A percentile compares a stretch with the other conserved stretches of the same genome.
Evolutionary conservation across 768 basidiomycete genomes (phyloP).

Genomic region (Leucosporidium creatinivorum): DNA sequence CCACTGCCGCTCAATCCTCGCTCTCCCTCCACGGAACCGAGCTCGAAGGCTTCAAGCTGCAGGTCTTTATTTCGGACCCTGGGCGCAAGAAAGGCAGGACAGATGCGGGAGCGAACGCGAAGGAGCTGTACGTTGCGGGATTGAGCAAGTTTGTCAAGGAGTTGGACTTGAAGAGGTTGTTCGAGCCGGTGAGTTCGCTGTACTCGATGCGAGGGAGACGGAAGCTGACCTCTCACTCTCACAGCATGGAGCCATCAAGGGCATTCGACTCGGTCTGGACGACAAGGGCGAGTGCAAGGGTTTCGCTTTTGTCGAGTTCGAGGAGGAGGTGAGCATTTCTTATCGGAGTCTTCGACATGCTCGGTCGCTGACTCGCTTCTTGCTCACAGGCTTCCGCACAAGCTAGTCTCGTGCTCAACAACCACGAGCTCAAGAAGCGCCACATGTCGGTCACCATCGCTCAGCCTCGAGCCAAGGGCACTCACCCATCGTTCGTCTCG

Average conservation of each 20-base stretch:
- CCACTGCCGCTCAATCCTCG: conserved; percentile 61
- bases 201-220: background rate
- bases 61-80: conserved; percentile 82
- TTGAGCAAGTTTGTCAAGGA: conserved; percentile 70
- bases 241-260: conserved; percentile 76
- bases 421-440: conserved; percentile 80
- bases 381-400: conserved; percentile 56
- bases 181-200: conserved; percentile 54
- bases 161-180: conserved; percentile 68
- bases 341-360: background rate
- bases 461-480: conserved; percentile 59
- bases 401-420: conserved; percentile 69
- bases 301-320: conserved; percentile 88
- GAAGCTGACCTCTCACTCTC: conserved; percentile 1
- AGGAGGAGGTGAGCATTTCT: conserved; percentile 56
- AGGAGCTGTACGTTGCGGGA: conserved; percentile 81
- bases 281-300: conserved; percentile 66
- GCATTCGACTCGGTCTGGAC: conserved; percentile 69
- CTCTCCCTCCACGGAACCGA: conserved; percentile 72
- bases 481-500: conserved; percentile 47
- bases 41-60: conserved; percentile 61
- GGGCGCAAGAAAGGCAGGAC: conserved; percentile 80
- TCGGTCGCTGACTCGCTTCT: background rate
- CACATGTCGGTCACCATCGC: conserved; percentile 80
- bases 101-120: conserved; percentile 73